A percentile compares a stretch with the other conserved stretches of the same genome.
phyloP scores from a whole-genome alignment of 495 filamentous ascomycete genomes.

The Annulohypoxylon bovei region DNA sequence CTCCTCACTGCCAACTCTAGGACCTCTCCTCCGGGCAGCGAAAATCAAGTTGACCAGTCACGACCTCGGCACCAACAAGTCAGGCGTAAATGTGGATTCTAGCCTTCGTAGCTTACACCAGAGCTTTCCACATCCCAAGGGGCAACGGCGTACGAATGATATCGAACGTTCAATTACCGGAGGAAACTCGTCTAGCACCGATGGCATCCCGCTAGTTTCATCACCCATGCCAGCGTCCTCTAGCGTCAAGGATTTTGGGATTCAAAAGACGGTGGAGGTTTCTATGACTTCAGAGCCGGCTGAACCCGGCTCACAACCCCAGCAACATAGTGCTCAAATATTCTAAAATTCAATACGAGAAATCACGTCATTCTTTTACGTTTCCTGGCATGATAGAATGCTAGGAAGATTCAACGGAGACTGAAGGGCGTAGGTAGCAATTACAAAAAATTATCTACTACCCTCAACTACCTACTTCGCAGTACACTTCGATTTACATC shows the following conservation, averaged over 20 bases:
- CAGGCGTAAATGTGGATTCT: slow-evolving; percentile 8
- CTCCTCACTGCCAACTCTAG: slow-evolving; percentile 44
- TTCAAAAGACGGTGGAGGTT: slow-evolving; percentile 33
- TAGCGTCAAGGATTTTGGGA: neutral
- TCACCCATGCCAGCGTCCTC: slow-evolving; percentile 3
- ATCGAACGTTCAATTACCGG: slow-evolving; percentile 16
- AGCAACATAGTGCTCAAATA: slow-evolving; percentile 1
- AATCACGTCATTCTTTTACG: neutral
- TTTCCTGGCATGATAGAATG: neutral
- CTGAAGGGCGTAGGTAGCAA: neutral
- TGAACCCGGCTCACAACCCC: neutral
- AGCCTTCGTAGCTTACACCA: slow-evolving; percentile 31
- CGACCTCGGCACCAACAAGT: slow-evolving; percentile 19
- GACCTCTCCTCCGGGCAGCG: slow-evolving; percentile 36
- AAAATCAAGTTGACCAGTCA: slow-evolving; percentile 37
- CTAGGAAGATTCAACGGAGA: neutral
- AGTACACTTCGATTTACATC: neutral
- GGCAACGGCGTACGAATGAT: slow-evolving; percentile 21
- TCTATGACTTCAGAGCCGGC: slow-evolving; percentile 22
- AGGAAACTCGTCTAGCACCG: slow-evolving; percentile 37
- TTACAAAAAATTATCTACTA: neutral
- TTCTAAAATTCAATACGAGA: slow-evolving; percentile 18
- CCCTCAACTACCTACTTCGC: neutral
- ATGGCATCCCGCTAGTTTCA: slow-evolving; percentile 37
- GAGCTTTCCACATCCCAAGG: slow-evolving; percentile 17